Evolutionary conservation across 2,329 filamentous ascomycete genomes (phyloP).

Genomic region (Aspergillus brunneoviolaceus): DNA sequence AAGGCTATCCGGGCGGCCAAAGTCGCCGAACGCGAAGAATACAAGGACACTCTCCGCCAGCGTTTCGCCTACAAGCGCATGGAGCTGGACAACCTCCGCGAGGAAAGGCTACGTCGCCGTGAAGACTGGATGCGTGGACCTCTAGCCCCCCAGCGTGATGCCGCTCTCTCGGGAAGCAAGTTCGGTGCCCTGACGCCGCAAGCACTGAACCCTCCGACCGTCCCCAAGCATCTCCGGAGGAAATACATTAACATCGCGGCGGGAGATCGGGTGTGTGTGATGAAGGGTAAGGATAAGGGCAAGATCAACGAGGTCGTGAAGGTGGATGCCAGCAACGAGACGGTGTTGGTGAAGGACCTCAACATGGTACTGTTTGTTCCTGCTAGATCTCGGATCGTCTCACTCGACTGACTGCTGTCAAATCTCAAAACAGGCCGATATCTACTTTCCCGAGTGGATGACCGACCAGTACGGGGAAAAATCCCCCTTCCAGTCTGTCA

Average conservation of each 20-base stretch:
- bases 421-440: constrained; percentile 36
- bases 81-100: constrained; percentile 41
- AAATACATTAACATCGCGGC: constrained; percentile 61
- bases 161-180: constrained; percentile 56
- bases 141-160: constrained; percentile 73
- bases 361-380: constrained; percentile 57
- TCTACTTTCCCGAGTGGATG: constrained; percentile 41
- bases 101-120: constrained; percentile 58
- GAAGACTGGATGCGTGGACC: constrained; percentile 80
- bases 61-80: constrained; percentile 34
- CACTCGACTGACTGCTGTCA: not conserved
- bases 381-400: not conserved
- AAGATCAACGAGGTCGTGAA: constrained; percentile 72
- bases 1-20: constrained; percentile 47
- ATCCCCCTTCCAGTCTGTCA: constrained; percentile 48
- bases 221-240: constrained; percentile 41
- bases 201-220: constrained; percentile 37
- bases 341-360: constrained; percentile 61
- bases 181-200: constrained; percentile 58
- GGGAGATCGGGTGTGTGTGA: constrained; percentile 78
- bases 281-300: constrained; percentile 75
- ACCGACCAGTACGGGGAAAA: constrained; percentile 38
- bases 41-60: constrained; percentile 30
- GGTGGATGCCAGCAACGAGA: constrained; percentile 56
- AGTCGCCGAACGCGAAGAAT: constrained; percentile 41